Evolutionary conservation across 1,284 basidiomycete species (phyloP), one percentile per base, ranked within the genome.

Genomic region (Ceratobasidium sp.): DNA sequence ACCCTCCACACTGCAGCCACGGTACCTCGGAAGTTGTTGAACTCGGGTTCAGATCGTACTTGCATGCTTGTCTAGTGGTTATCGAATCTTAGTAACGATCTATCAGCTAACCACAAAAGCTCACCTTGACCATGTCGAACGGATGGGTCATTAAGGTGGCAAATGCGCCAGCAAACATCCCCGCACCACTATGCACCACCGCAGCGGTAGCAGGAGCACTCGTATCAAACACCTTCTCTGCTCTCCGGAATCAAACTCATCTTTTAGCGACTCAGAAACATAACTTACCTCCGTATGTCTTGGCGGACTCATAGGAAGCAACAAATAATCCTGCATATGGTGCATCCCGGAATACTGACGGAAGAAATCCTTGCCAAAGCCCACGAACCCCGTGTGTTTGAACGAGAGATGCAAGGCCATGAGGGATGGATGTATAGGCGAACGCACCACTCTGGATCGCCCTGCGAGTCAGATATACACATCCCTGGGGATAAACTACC

Each of bases 311-410:
- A 83, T 99, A 99, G 69, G 93, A 90, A 0, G 96, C 90, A 23
- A 99, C 88, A 80, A 98, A 99, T 8, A 99, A 83, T 0, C 97
- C 97, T 0, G 97, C 97, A 81, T 98, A 97, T 0, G 97, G 98
- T 1, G 97, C 97, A 82, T 99, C 97, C 47, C 97, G 89, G 28
- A 97, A 86, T 0, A 96, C 94, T 0, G 96, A 97, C 0, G 97
- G 95, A 39, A 94, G 84, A 81, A 98, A 94, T 0, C 97, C 97
- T 75, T 94, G 91, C 82, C 97, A 92, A 39, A 98, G 87, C 77
- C 96, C 96, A 45, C 90, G 88, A 1, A 94, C 89, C 0, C 97
- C 96, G 61, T 88, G 83, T 0, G 83, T 88, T 10, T 89, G 89
- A 3, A 89, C 84, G 28, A 98, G 89, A 1, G 89, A 87, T 4